These are phyloP conservation scores for Scheffersomyces illinoinensis DNA, from an alignment of 1,139 yeast species.

Conservation along the genomic window DNA sequence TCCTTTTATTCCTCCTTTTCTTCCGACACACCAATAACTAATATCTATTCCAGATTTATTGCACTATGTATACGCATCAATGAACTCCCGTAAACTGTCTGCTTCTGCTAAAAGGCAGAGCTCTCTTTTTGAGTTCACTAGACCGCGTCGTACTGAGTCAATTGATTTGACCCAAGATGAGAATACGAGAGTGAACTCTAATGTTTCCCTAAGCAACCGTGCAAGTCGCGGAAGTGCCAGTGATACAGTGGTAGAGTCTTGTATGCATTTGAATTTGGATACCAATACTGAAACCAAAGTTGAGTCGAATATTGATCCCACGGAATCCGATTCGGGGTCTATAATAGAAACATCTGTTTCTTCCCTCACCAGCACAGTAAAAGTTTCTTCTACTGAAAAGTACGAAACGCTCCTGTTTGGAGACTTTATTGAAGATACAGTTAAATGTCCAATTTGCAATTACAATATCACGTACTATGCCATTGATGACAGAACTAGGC, in stretches of 20 bases:
- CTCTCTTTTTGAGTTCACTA: neutral
- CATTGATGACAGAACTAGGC: slow-evolving; percentile 49
- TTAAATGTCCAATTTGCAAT: slow-evolving; percentile 54
- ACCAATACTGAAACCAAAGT: neutral
- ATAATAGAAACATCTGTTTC: neutral
- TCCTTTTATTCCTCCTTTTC: neutral
- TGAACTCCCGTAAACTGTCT: neutral
- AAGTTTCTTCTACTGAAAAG: neutral
- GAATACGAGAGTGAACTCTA: no score
- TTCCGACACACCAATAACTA: neutral
- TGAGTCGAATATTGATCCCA: neutral
- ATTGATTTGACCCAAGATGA: neutral
- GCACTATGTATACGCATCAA: neutral
- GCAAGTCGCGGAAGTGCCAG: neutral
- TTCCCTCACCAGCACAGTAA: neutral
- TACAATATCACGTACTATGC: slow-evolving; percentile 32
- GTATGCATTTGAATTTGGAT: neutral
- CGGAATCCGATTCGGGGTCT: neutral
- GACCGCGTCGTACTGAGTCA: neutral
- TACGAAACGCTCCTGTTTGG: neutral
- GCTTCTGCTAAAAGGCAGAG: neutral
- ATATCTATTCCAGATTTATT: neutral
- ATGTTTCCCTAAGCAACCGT: neutral
- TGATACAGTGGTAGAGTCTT: neutral
- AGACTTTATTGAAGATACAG: slow-evolving; percentile 7